Conservation (phyloP, 345 rosid genomes). For the Ceriops tagal region DNA sequence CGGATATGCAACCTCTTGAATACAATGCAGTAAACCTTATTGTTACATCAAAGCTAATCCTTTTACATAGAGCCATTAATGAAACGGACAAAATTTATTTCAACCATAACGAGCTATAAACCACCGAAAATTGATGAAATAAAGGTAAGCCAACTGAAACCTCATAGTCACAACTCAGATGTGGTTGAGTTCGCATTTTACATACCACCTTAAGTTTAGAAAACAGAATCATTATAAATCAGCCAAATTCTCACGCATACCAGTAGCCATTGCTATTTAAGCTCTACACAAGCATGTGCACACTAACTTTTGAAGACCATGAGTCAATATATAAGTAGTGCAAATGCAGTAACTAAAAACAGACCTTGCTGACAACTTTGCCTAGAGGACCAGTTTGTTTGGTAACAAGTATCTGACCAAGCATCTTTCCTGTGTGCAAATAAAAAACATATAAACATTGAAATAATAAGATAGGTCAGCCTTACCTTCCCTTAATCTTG, state of each 20-base stretch:
- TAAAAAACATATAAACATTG: conserved; percentile 8
- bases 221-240: no score
- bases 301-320: neutral
- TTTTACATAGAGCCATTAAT: neutral
- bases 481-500: neutral
- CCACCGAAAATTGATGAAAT: neutral
- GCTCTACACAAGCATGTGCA: neutral
- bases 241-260: no score
- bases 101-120: neutral
- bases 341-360: conserved; percentile 11
- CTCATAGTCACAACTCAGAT: neutral
- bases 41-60: no score
- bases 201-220: neutral
- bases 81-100: neutral
- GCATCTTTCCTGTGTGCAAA: conserved; percentile 74
- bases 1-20: no score
- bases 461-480: neutral
- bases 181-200: neutral
- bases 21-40: no score
- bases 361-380: conserved; percentile 97
- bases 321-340: neutral
- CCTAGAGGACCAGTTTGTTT: conserved; percentile 98
- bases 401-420: conserved; percentile 92
- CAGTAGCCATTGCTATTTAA: no score
- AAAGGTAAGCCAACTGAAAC: neutral